phyloP scores from a whole-genome alignment of 257 asterid genomes.

The Apocynum venetum region DNA sequence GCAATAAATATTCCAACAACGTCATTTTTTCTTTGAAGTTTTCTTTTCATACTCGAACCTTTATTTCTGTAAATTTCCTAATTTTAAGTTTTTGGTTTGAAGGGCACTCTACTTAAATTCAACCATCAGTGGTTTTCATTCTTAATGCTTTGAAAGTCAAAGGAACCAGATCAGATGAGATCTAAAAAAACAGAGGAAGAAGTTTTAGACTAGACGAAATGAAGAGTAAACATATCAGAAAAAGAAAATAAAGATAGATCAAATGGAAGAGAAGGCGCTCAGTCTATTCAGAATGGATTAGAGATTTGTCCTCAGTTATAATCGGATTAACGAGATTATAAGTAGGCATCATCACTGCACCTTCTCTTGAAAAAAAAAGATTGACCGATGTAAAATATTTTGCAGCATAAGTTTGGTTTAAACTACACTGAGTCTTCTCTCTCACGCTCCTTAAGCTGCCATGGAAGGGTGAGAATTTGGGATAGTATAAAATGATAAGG shows the following conservation, averaged over 20 bases:
- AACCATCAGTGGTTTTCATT: too few species aligned
- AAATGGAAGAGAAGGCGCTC: conserved; percentile 28
- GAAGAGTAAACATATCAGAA: neutral
- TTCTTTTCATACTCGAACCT: too few species aligned
- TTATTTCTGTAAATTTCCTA: too few species aligned
- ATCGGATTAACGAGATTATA: conserved; percentile 39
- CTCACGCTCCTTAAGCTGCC: too few species aligned
- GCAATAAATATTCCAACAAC: too few species aligned
- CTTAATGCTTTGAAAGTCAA: neutral
- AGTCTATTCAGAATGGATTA: conserved; percentile 30
- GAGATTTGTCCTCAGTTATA: conserved; percentile 25
- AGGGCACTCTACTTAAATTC: too few species aligned
- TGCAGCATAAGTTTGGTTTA: neutral
- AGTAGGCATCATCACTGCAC: conserved; percentile 27
- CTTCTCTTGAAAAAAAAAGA: conserved; percentile 2
- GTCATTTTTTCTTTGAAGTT: too few species aligned
- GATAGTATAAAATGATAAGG: neutral
- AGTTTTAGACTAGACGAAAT: neutral
- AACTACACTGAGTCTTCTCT: neutral
- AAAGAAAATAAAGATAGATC: neutral
- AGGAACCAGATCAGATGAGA: neutral
- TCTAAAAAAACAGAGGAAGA: neutral
- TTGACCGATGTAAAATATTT: neutral
- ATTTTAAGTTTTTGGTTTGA: too few species aligned
- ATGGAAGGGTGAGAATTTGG: too few species aligned